These are phyloP conservation scores for Immersiporthe knoxdaviesiana DNA, from an alignment of 2,329 filamentous ascomycete species.

Conservation along the genomic window DNA sequence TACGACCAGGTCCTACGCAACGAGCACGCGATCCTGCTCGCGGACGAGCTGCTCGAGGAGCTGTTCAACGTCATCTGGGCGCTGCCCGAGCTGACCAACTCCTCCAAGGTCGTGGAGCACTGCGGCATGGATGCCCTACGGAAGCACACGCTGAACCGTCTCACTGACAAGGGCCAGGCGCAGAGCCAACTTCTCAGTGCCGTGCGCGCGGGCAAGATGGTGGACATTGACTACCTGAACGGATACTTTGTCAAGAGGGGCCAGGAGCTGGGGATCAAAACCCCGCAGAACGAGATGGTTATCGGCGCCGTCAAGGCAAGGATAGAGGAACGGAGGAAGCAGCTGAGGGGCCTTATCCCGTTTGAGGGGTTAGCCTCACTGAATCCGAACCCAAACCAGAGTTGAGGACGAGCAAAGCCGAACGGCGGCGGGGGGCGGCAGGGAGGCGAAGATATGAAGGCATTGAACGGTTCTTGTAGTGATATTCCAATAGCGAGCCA, in stretches of 20 bases:
- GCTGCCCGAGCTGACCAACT: slow-evolving; percentile 72
- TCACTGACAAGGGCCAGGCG: slow-evolving; percentile 59
- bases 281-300: slow-evolving; percentile 73
- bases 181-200: slow-evolving; percentile 69
- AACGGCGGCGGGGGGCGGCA: no score
- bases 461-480: not conserved
- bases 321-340: slow-evolving; percentile 21
- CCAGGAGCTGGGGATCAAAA: slow-evolving; percentile 71
- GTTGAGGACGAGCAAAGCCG: not conserved
- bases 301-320: slow-evolving; percentile 73
- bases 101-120: slow-evolving; percentile 58
- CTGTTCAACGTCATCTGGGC: slow-evolving; percentile 70
- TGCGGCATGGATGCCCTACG: slow-evolving; percentile 65
- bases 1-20: slow-evolving; percentile 75
- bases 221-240: slow-evolving; percentile 84
- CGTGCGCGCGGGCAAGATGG: slow-evolving; percentile 62
- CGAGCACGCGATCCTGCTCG: slow-evolving; percentile 64
- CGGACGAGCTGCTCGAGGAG: slow-evolving; percentile 74
- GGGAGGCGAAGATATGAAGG: not conserved
- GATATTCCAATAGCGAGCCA: not conserved
- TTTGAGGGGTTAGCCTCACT: slow-evolving; percentile 14
- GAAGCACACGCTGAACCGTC: slow-evolving; percentile 59
- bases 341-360: slow-evolving; percentile 23
- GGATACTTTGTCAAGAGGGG: slow-evolving; percentile 83
- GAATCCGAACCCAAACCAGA: not conserved